These are phyloP conservation scores for Pelargonium cotyledonis DNA, from an alignment of 441 rosid species.

Conservation along the genomic window DNA sequence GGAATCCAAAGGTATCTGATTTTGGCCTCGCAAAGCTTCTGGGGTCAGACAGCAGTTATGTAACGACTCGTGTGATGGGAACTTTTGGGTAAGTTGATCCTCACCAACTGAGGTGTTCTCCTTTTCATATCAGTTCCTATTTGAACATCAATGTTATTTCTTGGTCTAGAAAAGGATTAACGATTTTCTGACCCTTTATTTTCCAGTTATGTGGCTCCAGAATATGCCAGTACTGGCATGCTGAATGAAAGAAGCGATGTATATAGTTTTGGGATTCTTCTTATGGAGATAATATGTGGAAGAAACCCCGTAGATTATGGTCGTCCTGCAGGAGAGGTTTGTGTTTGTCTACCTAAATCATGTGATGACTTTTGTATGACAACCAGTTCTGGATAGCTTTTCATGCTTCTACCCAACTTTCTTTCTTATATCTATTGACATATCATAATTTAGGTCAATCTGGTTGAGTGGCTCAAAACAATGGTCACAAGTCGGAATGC, in stretches of 20 bases:
- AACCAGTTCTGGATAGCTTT: not conserved
- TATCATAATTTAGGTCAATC: slow-evolving; percentile 53
- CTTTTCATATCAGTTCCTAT: not conserved
- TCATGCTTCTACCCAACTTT: not conserved
- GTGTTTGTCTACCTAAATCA: slow-evolving; percentile 1
- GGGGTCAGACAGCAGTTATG: slow-evolving; percentile 92
- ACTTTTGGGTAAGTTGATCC: slow-evolving; percentile 66
- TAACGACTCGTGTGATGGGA: slow-evolving; percentile 96
- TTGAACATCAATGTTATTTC: not conserved
- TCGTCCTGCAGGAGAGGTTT: slow-evolving; percentile 74
- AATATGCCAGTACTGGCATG: slow-evolving; percentile 89
- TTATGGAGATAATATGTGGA: slow-evolving; percentile 81
- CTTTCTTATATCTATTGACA: slow-evolving; percentile 12
- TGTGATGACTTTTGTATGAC: not conserved
- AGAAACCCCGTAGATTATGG: slow-evolving; percentile 96
- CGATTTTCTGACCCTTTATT: not conserved
- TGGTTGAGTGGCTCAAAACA: slow-evolving; percentile 95
- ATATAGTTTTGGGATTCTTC: slow-evolving; percentile 84
- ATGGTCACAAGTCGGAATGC: slow-evolving; percentile 78
- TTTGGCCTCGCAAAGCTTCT: slow-evolving; percentile 93
- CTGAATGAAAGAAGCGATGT: slow-evolving; percentile 95
- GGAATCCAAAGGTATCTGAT: slow-evolving; percentile 88
- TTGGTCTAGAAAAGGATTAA: not conserved
- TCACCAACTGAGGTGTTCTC: not conserved
- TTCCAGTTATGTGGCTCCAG: slow-evolving; percentile 87